Evolutionary conservation across 108 stramenopile species (phyloP).

Genomic region (Cyclotella distinguenda): DNA sequence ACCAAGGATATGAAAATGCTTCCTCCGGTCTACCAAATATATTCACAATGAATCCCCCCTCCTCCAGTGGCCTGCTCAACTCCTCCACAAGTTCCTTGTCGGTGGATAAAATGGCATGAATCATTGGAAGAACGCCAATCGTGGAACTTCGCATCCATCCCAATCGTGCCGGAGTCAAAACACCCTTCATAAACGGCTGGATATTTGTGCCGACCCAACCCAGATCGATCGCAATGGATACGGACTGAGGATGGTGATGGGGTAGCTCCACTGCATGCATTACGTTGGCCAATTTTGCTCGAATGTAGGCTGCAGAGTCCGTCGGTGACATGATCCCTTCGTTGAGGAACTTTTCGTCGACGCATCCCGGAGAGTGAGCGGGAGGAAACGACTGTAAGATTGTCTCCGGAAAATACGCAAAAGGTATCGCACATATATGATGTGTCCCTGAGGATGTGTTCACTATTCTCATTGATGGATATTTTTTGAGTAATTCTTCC

Average conservation of each 20-base stretch:
- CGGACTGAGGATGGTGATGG: conserved; percentile 15
- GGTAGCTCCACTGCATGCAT: conserved; percentile 46
- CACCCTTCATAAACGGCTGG: conserved; percentile 33
- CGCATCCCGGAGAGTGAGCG: conserved; percentile 22
- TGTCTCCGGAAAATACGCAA: conserved; percentile 3
- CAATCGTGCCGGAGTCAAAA: conserved; percentile 20
- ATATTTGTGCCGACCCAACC: conserved; percentile 45
- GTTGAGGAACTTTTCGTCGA: conserved; percentile 27
- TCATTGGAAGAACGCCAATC: conserved; percentile 28
- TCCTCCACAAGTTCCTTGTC: conserved; percentile 22
- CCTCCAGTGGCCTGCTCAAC: conserved; percentile 15
- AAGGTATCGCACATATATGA: conserved; percentile 36
- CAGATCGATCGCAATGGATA: conserved; percentile 37
- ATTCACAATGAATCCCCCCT: conserved; percentile 38
- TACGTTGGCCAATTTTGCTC: conserved; percentile 39
- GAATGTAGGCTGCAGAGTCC: conserved; percentile 32
- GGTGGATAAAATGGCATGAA: conserved; percentile 36
- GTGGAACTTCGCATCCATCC: conserved; percentile 34
- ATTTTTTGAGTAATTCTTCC: conserved; percentile 22
- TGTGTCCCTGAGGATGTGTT: conserved; percentile 39
- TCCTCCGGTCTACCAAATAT: conserved; percentile 25
- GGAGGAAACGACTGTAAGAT: not conserved
- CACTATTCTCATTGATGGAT: conserved; percentile 36
- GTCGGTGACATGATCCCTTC: conserved; percentile 15
- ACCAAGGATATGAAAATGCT: conserved; percentile 30